phyloP scores from a whole-genome alignment of 2,329 filamentous ascomycete genomes.

The Ceratocystis huliohia region DNA sequence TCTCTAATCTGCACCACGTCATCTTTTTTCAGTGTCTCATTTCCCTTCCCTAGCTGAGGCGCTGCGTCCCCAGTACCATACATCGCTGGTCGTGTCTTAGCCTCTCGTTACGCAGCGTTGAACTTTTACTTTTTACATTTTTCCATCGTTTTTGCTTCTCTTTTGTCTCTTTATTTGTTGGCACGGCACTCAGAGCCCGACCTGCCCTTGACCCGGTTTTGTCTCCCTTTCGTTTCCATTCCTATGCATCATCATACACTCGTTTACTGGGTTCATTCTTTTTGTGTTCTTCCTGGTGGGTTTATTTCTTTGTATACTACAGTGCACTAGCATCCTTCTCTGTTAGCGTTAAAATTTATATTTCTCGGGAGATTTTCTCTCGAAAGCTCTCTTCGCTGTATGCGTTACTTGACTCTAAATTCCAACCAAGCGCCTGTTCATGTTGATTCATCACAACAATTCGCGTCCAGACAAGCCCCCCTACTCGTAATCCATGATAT shows the following conservation, averaged over 20 bases:
- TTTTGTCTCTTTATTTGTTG: constrained; percentile 8
- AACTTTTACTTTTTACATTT: constrained; percentile 13
- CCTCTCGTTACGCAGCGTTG: constrained; percentile 8
- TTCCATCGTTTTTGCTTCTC: neutral
- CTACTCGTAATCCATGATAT: too few relatives aligned
- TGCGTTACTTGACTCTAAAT: neutral
- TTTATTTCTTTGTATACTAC: neutral
- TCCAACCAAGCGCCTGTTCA: too few relatives aligned
- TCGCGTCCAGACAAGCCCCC: too few relatives aligned
- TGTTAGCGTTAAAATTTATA: constrained; percentile 7
- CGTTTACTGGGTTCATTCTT: neutral
- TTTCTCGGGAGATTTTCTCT: neutral
- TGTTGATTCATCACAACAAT: too few relatives aligned
- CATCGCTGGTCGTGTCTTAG: neutral
- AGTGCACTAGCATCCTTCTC: constrained; percentile 2
- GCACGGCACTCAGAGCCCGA: constrained; percentile 7
- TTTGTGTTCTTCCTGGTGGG: neutral
- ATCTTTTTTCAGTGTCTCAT: constrained; percentile 9
- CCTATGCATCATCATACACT: constrained; percentile 3
- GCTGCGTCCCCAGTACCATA: neutral
- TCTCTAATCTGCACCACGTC: neutral
- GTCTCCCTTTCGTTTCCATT: neutral
- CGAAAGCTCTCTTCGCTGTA: neutral
- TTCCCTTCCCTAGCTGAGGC: neutral
- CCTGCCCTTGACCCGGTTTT: neutral